These are phyloP conservation scores for Starmerella stellata DNA, from an alignment of 805 yeast species.

Conservation along the genomic window DNA sequence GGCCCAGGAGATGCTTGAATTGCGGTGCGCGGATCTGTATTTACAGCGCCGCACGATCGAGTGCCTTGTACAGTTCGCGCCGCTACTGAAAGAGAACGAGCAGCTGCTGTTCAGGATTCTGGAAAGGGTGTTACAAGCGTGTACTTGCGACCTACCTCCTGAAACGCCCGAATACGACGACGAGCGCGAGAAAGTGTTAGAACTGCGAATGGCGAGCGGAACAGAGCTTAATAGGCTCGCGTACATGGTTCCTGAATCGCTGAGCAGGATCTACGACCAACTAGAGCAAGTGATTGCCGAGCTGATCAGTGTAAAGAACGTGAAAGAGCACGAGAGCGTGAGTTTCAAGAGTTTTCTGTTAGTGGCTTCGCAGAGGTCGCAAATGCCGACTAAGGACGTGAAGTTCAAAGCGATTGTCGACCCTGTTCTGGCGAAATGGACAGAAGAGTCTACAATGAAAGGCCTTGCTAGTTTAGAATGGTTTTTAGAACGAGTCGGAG, in stretches of 20 bases:
- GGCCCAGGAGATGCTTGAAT: constrained; percentile 37
- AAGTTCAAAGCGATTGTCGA: constrained; percentile 78
- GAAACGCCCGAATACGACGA: constrained; percentile 41
- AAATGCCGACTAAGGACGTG: constrained; percentile 43
- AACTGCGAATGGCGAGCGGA: constrained; percentile 79
- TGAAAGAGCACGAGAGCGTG: constrained; percentile 80
- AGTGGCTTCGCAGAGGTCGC: constrained; percentile 73
- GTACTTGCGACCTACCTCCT: constrained; percentile 64
- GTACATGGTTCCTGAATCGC: constrained; percentile 79
- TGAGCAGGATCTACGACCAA: constrained; percentile 63
- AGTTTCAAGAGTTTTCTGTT: constrained; percentile 81
- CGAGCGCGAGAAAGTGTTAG: constrained; percentile 62
- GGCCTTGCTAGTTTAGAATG: constrained; percentile 81
- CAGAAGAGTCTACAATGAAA: constrained; percentile 73
- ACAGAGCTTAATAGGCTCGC: constrained; percentile 89
- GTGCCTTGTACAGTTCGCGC: constrained; percentile 84
- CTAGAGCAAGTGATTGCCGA: constrained; percentile 63
- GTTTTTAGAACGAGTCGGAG: constrained; percentile 96
- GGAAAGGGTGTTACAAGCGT: constrained; percentile 70
- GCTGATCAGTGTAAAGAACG: constrained; percentile 47
- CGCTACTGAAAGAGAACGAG: constrained; percentile 57
- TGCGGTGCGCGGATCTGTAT: constrained; percentile 64
- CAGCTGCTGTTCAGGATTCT: constrained; percentile 63
- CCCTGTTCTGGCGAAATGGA: constrained; percentile 85
- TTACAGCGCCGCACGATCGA: constrained; percentile 72